Conservation (phyloP, 1,284 basidiomycete genomes). For the Ceratobasidium sp. region DNA sequence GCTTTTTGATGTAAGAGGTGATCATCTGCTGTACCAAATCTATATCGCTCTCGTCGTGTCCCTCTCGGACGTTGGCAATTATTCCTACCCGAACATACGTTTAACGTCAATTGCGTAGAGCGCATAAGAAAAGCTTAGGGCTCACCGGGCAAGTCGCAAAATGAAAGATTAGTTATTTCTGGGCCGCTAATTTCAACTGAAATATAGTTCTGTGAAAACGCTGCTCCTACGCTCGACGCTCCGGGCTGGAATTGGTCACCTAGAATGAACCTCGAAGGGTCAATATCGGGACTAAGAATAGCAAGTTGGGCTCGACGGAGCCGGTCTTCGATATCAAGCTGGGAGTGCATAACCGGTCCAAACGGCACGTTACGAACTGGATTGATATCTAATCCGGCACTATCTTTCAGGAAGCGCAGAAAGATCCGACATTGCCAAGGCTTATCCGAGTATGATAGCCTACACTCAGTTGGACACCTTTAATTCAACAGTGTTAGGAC, state of each 20-base stretch:
- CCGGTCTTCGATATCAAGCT: slow-evolving; percentile 48
- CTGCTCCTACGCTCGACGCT: slow-evolving; percentile 15
- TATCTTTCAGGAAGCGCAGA: slow-evolving; percentile 51
- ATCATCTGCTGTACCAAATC: slow-evolving; percentile 72
- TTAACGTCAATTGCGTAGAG: background rate
- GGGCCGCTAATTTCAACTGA: slow-evolving; percentile 53
- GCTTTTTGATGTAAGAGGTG: slow-evolving; percentile 69
- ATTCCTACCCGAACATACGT: slow-evolving; percentile 51
- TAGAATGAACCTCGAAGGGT: slow-evolving; percentile 39
- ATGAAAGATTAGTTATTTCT: slow-evolving; percentile 52
- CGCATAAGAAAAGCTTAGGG: background rate
- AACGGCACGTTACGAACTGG: slow-evolving; percentile 49
- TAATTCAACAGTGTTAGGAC: background rate
- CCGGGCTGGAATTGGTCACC: slow-evolving; percentile 24
- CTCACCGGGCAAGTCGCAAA: slow-evolving; percentile 54
- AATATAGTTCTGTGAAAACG: slow-evolving; percentile 53
- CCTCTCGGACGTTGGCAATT: slow-evolving; percentile 51
- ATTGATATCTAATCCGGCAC: slow-evolving; percentile 30
- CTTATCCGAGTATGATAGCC: slow-evolving; percentile 22
- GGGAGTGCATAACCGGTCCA: slow-evolving; percentile 49
- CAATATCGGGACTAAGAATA: slow-evolving; percentile 51
- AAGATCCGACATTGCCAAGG: slow-evolving; percentile 51
- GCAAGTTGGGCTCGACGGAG: slow-evolving; percentile 54
- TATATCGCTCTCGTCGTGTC: slow-evolving; percentile 48
- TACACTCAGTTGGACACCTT: slow-evolving; percentile 49